Base-by-base conservation (phyloP, 805 yeast species). In the Vanderwaltozyma verrucispora region DNA sequence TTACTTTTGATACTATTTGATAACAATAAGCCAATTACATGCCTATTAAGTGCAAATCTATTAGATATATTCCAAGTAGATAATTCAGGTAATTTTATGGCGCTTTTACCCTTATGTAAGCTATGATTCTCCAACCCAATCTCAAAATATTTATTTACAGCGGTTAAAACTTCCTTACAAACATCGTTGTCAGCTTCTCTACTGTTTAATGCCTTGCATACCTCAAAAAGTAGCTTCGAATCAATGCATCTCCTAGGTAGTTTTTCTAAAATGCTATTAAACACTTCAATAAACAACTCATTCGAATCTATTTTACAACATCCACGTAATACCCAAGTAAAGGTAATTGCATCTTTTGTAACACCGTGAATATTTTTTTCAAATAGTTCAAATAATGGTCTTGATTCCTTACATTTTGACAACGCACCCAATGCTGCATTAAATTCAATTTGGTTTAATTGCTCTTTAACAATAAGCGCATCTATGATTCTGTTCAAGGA, bases 381-480 rank as follows among this genome's bases (percentile, higher is more conserved):
- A 42, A 60, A 66, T 5, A 71, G 44, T n/a, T 62, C 51, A 32
- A 69, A 53, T 0, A 68, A 67, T 11, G 53, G 44, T 0, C 59
- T 59, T 11, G 63, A 55, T 39, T 68, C 66, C 5, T 44, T 48
- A 24, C 71, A 63, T 35, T 63, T 64, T 34, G 69, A 47, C 21
- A 73, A 44, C 0, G 74, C 72, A 20, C 64, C 57, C 36, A 74
- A 46, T 0, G 65, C 67, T 19, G 77, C 60, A 46, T 73, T 74
- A 15, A 67, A 59, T 45, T 69, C 74, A 6, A 61, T 63, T 16
- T 55, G 54, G 23, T 68, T 63, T 8, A 68, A 43, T 5, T 49
- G 45, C 3, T 51, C 38, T n/a, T 51, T 56, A 24, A 50, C 49
- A 2, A 61, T 51, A 26, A 63, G 52, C 10, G 45, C 54, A 8